Base-by-base conservation (phyloP, 2,329 filamentous ascomycete genomes). In the Paraconiothyrium sp. region DNA sequence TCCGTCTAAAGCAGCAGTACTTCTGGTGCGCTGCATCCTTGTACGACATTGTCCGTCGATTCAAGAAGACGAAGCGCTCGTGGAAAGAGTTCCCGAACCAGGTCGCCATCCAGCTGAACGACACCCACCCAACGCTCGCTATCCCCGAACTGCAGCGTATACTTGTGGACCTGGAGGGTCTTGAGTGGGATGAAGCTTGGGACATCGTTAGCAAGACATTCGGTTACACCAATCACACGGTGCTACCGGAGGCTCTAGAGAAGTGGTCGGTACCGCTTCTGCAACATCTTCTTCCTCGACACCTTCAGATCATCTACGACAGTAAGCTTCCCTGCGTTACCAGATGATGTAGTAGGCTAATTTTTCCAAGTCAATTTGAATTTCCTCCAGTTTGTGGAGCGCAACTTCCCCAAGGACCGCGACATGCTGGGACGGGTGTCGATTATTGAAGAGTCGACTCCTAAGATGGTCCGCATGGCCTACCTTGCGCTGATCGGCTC, bases 1-100 rank as follows among this genome's bases (percentile, higher is more conserved):
- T 99, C 66, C 92, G 95, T 57, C 82, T 99, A 79, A 99, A 99
- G 87, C 95, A 99, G 80, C 95, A 99, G 80, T 99, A 99, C 85
- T 99, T 99, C 83, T 99, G 95, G 95, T 97, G 97, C 75, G 94
- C 95, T 56, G 95, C 95, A 16, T 99, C 95, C 16, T 86, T 99
- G 4, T 93, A 93, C 76, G 95, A 99, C 74, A 99, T 99, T 76
- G 91, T 99, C 62, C 92, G 95, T 61, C 90, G 95, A 61, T 99
- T 98, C 89, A 99, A 98, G 86, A 99, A 98, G 87, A 89, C 93
- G 20, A 93, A 92, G 83, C 90, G 94, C 66, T 83, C 90, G 8
- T 99, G 95, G 95, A 90, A 82, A 68, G 92, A 97, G 74, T 99
- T 99, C 81, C 86, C 94, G 48, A 94, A 96, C 54, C 93, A 97